Percentiles rank a stretch among this genome's conserved stretches.
Evolutionary conservation across 192 early-diverging fungal genomes (phyloP).

Genomic region (Umbelopsis ramanniana): DNA sequence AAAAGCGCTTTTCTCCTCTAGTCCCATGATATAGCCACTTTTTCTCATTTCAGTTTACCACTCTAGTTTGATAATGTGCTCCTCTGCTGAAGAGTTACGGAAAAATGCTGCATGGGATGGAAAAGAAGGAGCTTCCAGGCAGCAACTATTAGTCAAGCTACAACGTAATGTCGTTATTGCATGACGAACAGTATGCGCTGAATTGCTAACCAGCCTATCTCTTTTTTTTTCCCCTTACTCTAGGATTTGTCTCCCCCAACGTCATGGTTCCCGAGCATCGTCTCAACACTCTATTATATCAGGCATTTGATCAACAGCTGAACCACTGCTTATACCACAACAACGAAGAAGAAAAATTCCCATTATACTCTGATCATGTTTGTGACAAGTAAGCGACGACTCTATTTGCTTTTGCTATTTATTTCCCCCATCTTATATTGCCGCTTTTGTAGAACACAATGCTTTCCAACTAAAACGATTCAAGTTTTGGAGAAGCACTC

Average conservation of each 20-base stretch:
- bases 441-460: background rate
- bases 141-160: constrained; percentile 59
- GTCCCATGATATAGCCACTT: too few relatives aligned
- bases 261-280: constrained; percentile 89
- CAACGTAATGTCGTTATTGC: constrained; percentile 57
- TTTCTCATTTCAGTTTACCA: background rate
- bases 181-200: background rate
- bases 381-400: constrained; percentile 69
- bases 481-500: constrained; percentile 70
- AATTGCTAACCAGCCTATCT: constrained; percentile 20
- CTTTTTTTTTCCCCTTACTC: constrained; percentile 26
- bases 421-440: too few relatives aligned
- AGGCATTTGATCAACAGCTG: constrained; percentile 77
- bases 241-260: constrained; percentile 74
- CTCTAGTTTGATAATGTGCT: constrained; percentile 72
- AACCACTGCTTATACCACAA: constrained; percentile 87
- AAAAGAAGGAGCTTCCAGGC: constrained; percentile 67
- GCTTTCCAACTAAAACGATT: constrained; percentile 63
- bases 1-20: too few relatives aligned
- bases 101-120: constrained; percentile 83
- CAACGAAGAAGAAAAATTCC: constrained; percentile 55
- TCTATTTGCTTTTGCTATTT: too few relatives aligned
- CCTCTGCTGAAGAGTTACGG: constrained; percentile 67
- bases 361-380: constrained; percentile 72
- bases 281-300: constrained; percentile 82